Base-by-base conservation (phyloP, 2,329 filamentous ascomycete species). In the Colletotrichum noveboracense region DNA sequence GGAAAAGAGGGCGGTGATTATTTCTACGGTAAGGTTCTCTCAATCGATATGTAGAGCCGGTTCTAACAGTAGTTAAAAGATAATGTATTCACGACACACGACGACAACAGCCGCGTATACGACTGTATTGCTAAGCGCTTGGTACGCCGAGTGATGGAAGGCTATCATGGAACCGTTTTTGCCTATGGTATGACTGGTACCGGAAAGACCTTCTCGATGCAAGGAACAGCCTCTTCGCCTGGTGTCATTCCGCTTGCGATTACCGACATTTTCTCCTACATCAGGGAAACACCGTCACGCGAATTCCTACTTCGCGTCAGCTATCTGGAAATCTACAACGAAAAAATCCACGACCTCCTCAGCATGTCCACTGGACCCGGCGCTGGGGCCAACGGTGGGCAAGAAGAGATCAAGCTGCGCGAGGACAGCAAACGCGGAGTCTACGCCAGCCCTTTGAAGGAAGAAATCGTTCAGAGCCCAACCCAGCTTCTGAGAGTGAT, bases 121-220 rank as follows among this genome's bases (percentile, higher is more conserved):
- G 97, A 99, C 85, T 93, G 96, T 77, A 95, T 92, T 61, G 97
- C 97, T 58, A 98, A 98, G 86, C 94, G 97, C 77, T 89, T 99
- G 67, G 97, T 99, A 62, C 94, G 97, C 79, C 91, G 97, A 80
- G 97, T 99, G 66, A 99, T 99, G 97, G 97, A 99, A 87, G 97
- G 97, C 56, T 99, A 98, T 83, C 96, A 98, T 81, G 97, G 96
- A 75, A 99, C 97, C 1, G 97, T 99, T 28, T 98, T 99, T 83
- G 96, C 96, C 21, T 99, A 99, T 84, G 97, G 97, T 82, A 98
- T 98, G 96, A 99, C 97, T 6, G 97, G 97, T 77, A 98, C 97
- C 1, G 97, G 97, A 79, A 99, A 99, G 87, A 99, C 97, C 1
- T 99, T 98, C 84, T 98, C 96, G 52, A 99, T 99, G 97, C 97